Percentiles rank a stretch among this genome's conserved stretches.
These are phyloP conservation scores for Mortierella sp. DNA, from an alignment of 371 early-diverging fungal genomes.

Conservation along the genomic window DNA sequence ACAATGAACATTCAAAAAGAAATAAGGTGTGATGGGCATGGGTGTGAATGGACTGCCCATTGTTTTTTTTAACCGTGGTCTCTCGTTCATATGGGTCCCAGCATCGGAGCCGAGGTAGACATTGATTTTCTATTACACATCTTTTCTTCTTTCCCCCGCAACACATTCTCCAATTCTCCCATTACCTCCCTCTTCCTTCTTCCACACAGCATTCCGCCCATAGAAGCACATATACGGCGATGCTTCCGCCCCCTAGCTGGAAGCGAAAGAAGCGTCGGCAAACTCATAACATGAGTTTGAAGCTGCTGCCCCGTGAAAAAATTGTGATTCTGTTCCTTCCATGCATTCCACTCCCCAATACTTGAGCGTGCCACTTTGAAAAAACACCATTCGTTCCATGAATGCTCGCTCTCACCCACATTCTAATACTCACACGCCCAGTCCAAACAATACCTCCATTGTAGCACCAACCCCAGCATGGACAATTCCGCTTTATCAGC, in stretches of 20 bases:
- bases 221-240: too few species aligned
- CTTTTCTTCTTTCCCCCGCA: neutral
- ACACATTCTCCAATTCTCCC: neutral
- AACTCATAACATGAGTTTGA: neutral
- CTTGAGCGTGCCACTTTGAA: neutral
- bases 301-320: neutral
- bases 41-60: neutral
- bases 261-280: too few species aligned
- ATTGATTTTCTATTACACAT: neutral
- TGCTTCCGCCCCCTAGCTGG: too few species aligned
- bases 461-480: neutral
- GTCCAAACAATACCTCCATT: neutral
- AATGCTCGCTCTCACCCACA: neutral
- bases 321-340: too few species aligned
- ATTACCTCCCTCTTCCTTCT: neutral
- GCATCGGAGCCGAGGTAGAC: neutral
- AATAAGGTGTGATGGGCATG: neutral
- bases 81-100: neutral
- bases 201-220: neutral
- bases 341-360: too few species aligned
- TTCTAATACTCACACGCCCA: neutral
- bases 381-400: neutral
- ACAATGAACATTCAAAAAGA: neutral
- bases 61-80: neutral
- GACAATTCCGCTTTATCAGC: conserved; percentile 6